Percentiles rank a stretch among this genome's conserved stretches.
phyloP scores from a whole-genome alignment of 805 yeast species.

The Peterozyma toletana region DNA sequence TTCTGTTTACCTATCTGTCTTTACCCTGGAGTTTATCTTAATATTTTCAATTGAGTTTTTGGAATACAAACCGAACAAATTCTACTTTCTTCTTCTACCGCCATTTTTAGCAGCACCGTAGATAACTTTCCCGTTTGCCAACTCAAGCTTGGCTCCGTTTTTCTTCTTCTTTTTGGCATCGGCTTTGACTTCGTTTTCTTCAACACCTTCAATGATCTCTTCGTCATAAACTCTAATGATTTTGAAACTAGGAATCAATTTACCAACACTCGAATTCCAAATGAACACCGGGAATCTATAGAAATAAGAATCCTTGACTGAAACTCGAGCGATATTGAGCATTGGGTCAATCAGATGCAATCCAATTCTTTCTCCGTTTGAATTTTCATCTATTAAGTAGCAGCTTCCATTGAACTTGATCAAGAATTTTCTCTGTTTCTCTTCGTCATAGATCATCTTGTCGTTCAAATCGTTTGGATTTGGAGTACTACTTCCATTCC shows the following conservation, averaged over 20 bases:
- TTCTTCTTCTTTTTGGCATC: slow-evolving; percentile 26
- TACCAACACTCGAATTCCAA: slow-evolving; percentile 41
- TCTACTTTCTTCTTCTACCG: slow-evolving; percentile 5
- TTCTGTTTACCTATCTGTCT: not conserved
- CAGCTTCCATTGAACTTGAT: slow-evolving; percentile 54
- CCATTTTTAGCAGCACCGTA: slow-evolving; percentile 12
- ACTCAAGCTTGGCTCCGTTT: slow-evolving; percentile 36
- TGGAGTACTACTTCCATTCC: slow-evolving; percentile 25
- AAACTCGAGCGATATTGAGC: slow-evolving; percentile 5
- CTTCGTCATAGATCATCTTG: slow-evolving; percentile 9
- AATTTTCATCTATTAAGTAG: slow-evolving; percentile 38
- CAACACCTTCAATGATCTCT: slow-evolving; percentile 10
- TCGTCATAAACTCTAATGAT: slow-evolving; percentile 3
- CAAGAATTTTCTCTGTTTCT: slow-evolving; percentile 35
- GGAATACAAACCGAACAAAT: not conserved
- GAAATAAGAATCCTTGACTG: slow-evolving; percentile 39
- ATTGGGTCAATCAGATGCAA: slow-evolving; percentile 34
- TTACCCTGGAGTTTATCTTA: not conserved
- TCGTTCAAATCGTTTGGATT: not conserved
- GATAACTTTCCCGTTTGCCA: slow-evolving; percentile 59
- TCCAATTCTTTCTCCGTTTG: slow-evolving; percentile 13
- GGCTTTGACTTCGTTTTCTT: not conserved
- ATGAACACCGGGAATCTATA: slow-evolving; percentile 31
- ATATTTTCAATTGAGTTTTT: not conserved
- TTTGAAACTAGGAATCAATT: slow-evolving; percentile 12